These are phyloP conservation scores for Nannochloropsis gaditana DNA, from an alignment of 108 stramenopile species.

Conservation along the genomic window DNA sequence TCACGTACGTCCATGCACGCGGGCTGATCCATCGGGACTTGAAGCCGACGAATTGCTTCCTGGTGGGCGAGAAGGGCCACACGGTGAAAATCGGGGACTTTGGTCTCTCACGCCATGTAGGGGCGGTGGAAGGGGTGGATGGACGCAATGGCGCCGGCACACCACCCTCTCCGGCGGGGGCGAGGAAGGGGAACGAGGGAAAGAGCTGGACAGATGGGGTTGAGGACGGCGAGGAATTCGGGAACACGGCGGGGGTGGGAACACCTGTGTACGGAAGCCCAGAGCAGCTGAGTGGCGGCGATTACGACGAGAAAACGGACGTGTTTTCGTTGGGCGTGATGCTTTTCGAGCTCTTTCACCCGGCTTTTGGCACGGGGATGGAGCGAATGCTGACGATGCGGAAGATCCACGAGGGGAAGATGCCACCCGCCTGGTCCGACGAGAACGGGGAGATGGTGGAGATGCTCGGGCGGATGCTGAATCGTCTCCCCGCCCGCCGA, in stretches of 20 bases:
- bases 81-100: slow-evolving; percentile 90
- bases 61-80: slow-evolving; percentile 45
- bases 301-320: slow-evolving; percentile 79
- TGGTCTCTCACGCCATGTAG: slow-evolving; percentile 56
- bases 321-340: slow-evolving; percentile 87
- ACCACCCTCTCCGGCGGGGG: not conserved
- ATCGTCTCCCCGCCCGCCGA: not conserved
- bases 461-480: slow-evolving; percentile 20
- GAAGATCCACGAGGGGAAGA: slow-evolving; percentile 25
- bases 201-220: not conserved
- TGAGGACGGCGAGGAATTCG: slow-evolving; percentile 56
- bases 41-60: slow-evolving; percentile 64
- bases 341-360: slow-evolving; percentile 77
- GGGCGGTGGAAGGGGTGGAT: not conserved
- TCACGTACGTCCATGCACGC: slow-evolving; percentile 70
- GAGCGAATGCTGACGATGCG: slow-evolving; percentile 56
- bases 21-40: slow-evolving; percentile 82
- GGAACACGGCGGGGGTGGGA: slow-evolving; percentile 69
- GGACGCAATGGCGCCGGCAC: not conserved
- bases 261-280: slow-evolving; percentile 89
- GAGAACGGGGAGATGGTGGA: not conserved
- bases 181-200: not conserved
- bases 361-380: slow-evolving; percentile 72
- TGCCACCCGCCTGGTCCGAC: not conserved
- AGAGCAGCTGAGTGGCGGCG: slow-evolving; percentile 66